A percentile compares a stretch with the other conserved stretches of the same genome.
Conservation (phyloP, 192 early-diverging fungal species). For the Ambispora gerdemannii region DNA sequence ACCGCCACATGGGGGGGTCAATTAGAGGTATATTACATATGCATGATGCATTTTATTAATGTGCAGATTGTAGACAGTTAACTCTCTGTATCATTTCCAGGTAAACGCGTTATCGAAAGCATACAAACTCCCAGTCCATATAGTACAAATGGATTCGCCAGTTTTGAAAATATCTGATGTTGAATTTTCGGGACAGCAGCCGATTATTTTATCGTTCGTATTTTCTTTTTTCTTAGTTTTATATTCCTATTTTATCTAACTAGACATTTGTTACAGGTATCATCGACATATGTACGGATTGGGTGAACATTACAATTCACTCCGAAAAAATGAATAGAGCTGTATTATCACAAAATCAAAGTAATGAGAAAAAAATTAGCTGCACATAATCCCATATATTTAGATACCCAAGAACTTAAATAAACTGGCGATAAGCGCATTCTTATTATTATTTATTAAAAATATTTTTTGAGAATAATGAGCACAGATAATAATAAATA, state of each 20-base stretch:
- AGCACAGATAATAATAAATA: no score
- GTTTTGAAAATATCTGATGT: constrained; percentile 81
- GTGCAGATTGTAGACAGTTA: not conserved
- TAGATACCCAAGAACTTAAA: not conserved
- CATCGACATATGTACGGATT: constrained; percentile 90
- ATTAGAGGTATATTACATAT: constrained; percentile 60
- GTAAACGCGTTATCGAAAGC: constrained; percentile 75
- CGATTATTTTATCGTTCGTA: constrained; percentile 76
- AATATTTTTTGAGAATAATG: not conserved
- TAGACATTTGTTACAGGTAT: constrained; percentile 47
- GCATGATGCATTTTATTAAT: not conserved
- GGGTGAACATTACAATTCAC: constrained; percentile 96
- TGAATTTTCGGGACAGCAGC: constrained; percentile 48
- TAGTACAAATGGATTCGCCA: constrained; percentile 82
- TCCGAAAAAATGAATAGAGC: constrained; percentile 30
- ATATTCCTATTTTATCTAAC: not conserved
- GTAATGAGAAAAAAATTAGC: not conserved
- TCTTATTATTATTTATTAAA: not conserved
- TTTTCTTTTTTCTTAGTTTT: constrained; percentile 39
- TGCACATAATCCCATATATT: not conserved
- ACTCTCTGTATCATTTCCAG: constrained; percentile 36
- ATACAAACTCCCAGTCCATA: constrained; percentile 72
- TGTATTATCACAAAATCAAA: not conserved
- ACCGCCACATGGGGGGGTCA: constrained; percentile 95
- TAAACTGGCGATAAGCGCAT: not conserved